Percentiles rank a stretch among this genome's conserved stretches.
Evolutionary conservation across 768 basidiomycete species (phyloP).

Genomic region (Phylloporus arenicola): DNA sequence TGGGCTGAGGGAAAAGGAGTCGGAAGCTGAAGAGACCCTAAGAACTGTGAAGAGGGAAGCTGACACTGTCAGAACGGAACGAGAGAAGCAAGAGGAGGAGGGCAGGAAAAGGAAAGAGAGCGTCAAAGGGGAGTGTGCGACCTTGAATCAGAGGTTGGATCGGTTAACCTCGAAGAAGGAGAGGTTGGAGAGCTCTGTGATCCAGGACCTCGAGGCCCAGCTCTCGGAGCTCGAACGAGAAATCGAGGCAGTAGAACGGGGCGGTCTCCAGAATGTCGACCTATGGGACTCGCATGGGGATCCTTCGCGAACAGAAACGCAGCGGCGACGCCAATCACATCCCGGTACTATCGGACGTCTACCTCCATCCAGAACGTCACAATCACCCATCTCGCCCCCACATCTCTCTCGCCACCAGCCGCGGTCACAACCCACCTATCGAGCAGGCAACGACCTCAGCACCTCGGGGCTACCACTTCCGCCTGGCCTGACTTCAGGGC

Average conservation of each 20-base stretch:
- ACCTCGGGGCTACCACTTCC: constrained; percentile 12
- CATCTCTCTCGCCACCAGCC: constrained; percentile 25
- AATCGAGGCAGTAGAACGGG: constrained; percentile 41
- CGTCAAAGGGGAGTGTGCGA: constrained; percentile 53
- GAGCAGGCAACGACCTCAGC: constrained; percentile 13
- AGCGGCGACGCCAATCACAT: constrained; percentile 23
- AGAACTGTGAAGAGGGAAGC: constrained; percentile 39
- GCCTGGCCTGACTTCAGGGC: constrained; percentile 12
- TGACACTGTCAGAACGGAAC: constrained; percentile 38
- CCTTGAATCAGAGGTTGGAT: constrained; percentile 59
- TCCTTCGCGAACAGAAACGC: constrained; percentile 14
- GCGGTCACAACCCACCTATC: constrained; percentile 22
- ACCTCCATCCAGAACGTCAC: constrained; percentile 9
- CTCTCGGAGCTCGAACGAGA: constrained; percentile 56
- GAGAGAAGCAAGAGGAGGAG: constrained; percentile 45
- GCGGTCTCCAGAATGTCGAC: constrained; percentile 14
- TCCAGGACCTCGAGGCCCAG: constrained; percentile 67
- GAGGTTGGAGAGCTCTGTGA: constrained; percentile 50
- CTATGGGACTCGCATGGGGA: constrained; percentile 14
- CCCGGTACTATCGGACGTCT: constrained; percentile 28
- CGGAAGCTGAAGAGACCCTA: constrained; percentile 39
- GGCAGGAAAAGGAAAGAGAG: constrained; percentile 51
- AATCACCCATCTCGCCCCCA: constrained; percentile 23
- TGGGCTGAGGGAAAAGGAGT: constrained; percentile 37
- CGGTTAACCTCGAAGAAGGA: constrained; percentile 60